phyloP scores from a whole-genome alignment of 768 basidiomycete species.

The Phaeotremella skinneri region DNA sequence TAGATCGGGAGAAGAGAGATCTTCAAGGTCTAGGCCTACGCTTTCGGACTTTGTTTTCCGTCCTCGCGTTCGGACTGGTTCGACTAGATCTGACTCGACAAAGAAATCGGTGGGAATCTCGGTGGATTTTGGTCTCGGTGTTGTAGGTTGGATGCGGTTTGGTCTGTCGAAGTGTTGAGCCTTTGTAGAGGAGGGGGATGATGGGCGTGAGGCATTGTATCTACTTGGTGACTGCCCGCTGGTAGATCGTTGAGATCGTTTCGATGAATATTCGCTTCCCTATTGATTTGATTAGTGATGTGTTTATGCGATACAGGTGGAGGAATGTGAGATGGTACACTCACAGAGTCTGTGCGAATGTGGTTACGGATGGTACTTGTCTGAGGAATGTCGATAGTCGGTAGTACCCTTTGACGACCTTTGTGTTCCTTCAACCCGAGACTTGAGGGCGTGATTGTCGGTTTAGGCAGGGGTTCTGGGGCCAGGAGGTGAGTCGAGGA shows the following conservation, averaged over 20 bases:
- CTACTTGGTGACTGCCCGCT: not conserved
- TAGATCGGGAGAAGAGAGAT: not conserved
- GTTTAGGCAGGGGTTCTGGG: conserved; percentile 5
- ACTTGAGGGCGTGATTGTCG: conserved; percentile 12
- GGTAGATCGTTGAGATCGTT: conserved; percentile 10
- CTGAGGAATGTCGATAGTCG: not conserved
- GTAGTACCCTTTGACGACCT: not conserved
- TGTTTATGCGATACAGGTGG: no score
- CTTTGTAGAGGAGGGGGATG: conserved; percentile 1
- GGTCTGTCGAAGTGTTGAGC: not conserved
- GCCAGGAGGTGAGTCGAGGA: not conserved
- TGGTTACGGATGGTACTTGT: not conserved
- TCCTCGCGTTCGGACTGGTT: not conserved
- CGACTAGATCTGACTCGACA: conserved; percentile 8
- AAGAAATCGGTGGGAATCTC: conserved; percentile 12
- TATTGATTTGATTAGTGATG: conserved; percentile 11
- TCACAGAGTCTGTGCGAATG: not conserved
- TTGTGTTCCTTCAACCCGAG: conserved; percentile 14
- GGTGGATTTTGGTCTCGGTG: not conserved
- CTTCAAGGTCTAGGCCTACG: conserved; percentile 12
- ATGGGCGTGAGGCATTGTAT: not conserved
- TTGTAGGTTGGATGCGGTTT: not conserved
- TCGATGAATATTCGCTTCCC: conserved; percentile 6
- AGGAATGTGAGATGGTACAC: no score
- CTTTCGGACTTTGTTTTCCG: not conserved